phyloP scores from a whole-genome alignment of 2,329 filamentous ascomycete species.

The Sporothrix dimorphospora region DNA sequence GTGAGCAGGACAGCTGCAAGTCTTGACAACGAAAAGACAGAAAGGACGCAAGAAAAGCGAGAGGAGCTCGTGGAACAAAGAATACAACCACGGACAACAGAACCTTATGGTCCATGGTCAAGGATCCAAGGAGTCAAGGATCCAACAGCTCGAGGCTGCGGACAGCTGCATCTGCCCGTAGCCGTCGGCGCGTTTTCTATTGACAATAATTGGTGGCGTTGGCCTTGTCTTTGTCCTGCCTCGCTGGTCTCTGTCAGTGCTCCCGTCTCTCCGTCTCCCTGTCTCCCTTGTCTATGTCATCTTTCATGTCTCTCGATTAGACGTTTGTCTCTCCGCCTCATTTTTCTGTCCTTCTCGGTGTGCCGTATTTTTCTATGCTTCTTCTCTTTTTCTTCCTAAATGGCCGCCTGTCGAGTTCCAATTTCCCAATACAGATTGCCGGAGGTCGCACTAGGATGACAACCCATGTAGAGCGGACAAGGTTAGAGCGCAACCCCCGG shows the following conservation, averaged over 20 bases:
- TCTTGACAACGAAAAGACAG: neutral
- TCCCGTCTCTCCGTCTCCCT: neutral
- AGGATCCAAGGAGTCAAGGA: neutral
- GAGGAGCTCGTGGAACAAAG: slow-evolving; percentile 3
- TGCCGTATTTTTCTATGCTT: neutral
- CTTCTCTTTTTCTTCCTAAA: neutral
- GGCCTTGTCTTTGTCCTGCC: neutral
- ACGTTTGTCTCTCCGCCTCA: neutral
- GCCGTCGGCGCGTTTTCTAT: neutral
- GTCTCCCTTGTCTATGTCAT: neutral
- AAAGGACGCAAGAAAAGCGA: neutral
- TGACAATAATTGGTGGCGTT: slow-evolving; percentile 7
- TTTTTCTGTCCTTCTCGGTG: neutral
- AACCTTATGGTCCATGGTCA: neutral
- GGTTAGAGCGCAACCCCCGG: neutral
- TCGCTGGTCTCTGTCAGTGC: neutral
- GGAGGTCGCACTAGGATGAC: slow-evolving; percentile 3
- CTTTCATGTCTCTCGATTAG: neutral
- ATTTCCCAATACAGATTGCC: slow-evolving; percentile 10
- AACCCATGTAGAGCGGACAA: neutral
- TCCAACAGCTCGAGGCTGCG: neutral
- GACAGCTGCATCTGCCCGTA: neutral
- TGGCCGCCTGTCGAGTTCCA: neutral
- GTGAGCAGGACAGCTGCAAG: neutral
- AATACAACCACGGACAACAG: neutral